Percentiles rank a stretch among this genome's conserved stretches.
phyloP scores from a whole-genome alignment of 768 basidiomycete genomes.

The Amanita phalloides region DNA sequence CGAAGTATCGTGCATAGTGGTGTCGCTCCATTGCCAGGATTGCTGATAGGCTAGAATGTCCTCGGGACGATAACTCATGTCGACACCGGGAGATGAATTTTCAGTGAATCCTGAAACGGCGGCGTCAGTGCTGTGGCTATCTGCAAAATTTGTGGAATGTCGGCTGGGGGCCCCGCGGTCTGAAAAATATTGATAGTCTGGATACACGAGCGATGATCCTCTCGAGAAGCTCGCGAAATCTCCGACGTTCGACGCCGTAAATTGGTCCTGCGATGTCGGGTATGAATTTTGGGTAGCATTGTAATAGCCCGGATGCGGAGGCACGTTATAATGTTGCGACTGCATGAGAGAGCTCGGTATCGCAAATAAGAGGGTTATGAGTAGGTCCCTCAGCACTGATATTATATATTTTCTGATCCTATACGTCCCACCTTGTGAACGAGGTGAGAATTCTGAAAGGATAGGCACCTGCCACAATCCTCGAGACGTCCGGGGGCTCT shows the following conservation, averaged over 20 bases:
- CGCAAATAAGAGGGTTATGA: constrained; percentile 23
- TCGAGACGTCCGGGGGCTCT: constrained; percentile 29
- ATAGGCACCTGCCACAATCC: constrained; percentile 33
- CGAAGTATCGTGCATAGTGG: constrained; percentile 15
- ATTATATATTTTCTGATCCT: constrained; percentile 38
- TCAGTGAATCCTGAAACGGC: constrained; percentile 34
- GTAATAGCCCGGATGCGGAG: constrained; percentile 21
- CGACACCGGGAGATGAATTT: constrained; percentile 14
- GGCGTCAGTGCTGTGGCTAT: constrained; percentile 24
- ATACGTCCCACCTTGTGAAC: constrained; percentile 30
- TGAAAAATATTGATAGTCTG: constrained; percentile 30
- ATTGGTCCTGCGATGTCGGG: constrained; percentile 7
- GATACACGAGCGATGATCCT: constrained; percentile 37
- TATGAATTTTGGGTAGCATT: constrained; percentile 9
- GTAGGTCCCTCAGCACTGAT: constrained; percentile 18
- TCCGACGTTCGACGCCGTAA: constrained; percentile 7
- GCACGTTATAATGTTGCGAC: constrained; percentile 21
- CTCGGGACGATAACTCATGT: constrained; percentile 26
- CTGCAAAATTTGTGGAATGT: constrained; percentile 2
- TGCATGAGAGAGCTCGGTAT: constrained; percentile 22
- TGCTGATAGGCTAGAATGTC: constrained; percentile 25
- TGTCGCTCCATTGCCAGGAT: constrained; percentile 7
- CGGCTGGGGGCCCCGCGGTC: constrained; percentile 23
- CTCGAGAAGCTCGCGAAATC: constrained; percentile 29
- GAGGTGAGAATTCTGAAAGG: constrained; percentile 32